A percentile compares a stretch with the other conserved stretches of the same genome.
Evolutionary conservation across 345 rosid species (phyloP).

Genomic region (Eucalyptus tenuipes): DNA sequence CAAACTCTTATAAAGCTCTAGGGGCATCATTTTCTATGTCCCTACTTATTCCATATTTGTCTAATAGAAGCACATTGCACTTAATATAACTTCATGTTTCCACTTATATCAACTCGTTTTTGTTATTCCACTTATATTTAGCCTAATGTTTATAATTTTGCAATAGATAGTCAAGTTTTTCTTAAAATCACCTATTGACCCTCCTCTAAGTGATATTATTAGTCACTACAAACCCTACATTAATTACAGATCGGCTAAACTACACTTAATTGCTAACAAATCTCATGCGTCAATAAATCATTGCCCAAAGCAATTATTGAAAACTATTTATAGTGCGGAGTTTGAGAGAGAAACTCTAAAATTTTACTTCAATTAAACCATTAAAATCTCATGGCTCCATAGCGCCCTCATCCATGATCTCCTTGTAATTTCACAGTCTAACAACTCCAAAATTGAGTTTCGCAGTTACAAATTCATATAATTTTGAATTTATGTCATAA

Average conservation of each 20-base stretch:
- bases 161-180: no score
- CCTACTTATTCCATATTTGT: no score
- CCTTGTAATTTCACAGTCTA: rapidly evolving
- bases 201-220: no score
- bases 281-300: rapidly evolving
- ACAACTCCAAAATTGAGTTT: no score
- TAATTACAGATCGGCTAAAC: rapidly evolving
- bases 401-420: rapidly evolving
- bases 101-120: rapidly evolving
- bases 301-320: rapidly evolving
- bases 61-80: rapidly evolving
- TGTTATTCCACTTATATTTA: no score
- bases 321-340: rapidly evolving
- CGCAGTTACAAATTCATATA: rapidly evolving
- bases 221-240: rapidly evolving
- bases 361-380: rapidly evolving
- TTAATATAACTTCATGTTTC: no score
- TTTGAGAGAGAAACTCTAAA: rapidly evolving
- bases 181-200: no score
- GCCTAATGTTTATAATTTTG: rapidly evolving
- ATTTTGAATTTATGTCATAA: no score
- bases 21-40: no score
- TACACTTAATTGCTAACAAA: no score
- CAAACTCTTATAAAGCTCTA: rapidly evolving
- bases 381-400: background rate